Evolutionary conservation across 495 filamentous ascomycete species (phyloP).

Genomic region (Bryoglossum gracile): DNA sequence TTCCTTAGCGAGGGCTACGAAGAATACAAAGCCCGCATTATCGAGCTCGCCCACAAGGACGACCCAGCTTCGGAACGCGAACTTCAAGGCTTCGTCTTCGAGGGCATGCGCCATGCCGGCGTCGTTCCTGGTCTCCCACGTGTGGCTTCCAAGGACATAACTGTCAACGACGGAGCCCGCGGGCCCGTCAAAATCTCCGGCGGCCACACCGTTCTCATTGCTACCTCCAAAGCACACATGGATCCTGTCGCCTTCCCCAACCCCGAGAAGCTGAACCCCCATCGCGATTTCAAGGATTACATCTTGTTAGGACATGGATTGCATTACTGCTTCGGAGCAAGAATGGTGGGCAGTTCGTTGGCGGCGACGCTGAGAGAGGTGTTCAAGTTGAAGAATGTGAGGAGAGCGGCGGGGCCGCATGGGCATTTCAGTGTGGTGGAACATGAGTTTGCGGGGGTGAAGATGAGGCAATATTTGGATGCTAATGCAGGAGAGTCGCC

Average conservation of each 20-base stretch:
- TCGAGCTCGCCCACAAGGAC: slow-evolving; percentile 44
- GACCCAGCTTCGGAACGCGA: slow-evolving; percentile 40
- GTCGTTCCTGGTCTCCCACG: slow-evolving; percentile 53
- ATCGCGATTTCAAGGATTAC: slow-evolving; percentile 62
- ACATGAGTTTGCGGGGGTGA: slow-evolving; percentile 31
- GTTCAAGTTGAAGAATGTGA: slow-evolving; percentile 31
- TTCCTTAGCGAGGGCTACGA: slow-evolving; percentile 55
- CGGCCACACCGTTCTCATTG: slow-evolving; percentile 40
- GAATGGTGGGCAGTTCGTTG: slow-evolving; percentile 53
- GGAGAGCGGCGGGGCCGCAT: slow-evolving; percentile 33
- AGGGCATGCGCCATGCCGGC: slow-evolving; percentile 44
- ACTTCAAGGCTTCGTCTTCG: slow-evolving; percentile 31
- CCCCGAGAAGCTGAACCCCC: slow-evolving; percentile 56
- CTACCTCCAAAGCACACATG: slow-evolving; percentile 53
- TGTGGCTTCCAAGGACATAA: slow-evolving; percentile 36
- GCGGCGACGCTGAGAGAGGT: slow-evolving; percentile 51
- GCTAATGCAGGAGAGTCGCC: slow-evolving; percentile 30
- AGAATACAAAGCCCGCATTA: slow-evolving; percentile 51
- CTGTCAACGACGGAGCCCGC: slow-evolving; percentile 46
- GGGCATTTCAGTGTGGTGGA: slow-evolving; percentile 28
- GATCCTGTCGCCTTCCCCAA: slow-evolving; percentile 61
- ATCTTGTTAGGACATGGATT: slow-evolving; percentile 57
- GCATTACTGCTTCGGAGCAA: slow-evolving; percentile 54
- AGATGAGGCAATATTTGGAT: slow-evolving; percentile 35
- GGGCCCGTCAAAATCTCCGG: slow-evolving; percentile 34